Conservation (phyloP, 1,139 yeast species). For the Protomyces inouyei region DNA sequence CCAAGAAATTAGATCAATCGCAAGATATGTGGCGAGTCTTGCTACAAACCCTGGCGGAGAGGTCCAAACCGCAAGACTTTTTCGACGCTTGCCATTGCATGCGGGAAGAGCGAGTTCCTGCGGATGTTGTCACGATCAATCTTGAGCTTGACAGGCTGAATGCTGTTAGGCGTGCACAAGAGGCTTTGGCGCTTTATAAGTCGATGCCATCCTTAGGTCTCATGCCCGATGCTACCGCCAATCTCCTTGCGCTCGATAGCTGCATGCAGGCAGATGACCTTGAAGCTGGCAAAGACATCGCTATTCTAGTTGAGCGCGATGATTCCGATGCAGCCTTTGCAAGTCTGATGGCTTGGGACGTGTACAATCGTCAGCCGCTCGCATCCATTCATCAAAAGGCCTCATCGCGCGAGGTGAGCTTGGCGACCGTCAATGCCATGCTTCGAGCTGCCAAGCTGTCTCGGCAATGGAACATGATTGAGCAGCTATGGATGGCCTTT, state of each 20-base stretch:
- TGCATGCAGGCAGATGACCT: not conserved
- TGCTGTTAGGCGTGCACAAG: not conserved
- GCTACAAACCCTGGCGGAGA: conserved; percentile 7
- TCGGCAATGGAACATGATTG: conserved; percentile 5
- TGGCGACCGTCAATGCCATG: conserved; percentile 14
- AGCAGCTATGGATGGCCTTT: conserved; percentile 8
- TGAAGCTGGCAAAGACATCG: not conserved
- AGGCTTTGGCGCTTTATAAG: conserved; percentile 1
- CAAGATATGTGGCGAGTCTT: conserved; percentile 1
- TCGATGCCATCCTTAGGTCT: conserved; percentile 3
- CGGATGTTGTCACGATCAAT: conserved; percentile 7
- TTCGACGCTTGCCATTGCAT: conserved; percentile 9
- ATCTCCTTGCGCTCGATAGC: conserved; percentile 3
- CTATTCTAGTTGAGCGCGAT: not conserved
- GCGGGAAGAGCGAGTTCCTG: not conserved
- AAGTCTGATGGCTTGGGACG: conserved; percentile 9
- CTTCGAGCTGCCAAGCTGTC: conserved; percentile 9
- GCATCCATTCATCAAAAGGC: not conserved
- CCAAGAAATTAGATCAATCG: not conserved
- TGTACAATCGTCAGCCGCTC: conserved; percentile 1
- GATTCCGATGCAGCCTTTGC: conserved; percentile 4
- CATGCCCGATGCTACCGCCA: not conserved
- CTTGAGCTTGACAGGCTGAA: conserved; percentile 7
- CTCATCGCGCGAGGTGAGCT: not conserved
- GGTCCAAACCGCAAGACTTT: conserved; percentile 3